phyloP scores from a whole-genome alignment of 2,329 filamentous ascomycete species.

The Hortaea werneckii region DNA sequence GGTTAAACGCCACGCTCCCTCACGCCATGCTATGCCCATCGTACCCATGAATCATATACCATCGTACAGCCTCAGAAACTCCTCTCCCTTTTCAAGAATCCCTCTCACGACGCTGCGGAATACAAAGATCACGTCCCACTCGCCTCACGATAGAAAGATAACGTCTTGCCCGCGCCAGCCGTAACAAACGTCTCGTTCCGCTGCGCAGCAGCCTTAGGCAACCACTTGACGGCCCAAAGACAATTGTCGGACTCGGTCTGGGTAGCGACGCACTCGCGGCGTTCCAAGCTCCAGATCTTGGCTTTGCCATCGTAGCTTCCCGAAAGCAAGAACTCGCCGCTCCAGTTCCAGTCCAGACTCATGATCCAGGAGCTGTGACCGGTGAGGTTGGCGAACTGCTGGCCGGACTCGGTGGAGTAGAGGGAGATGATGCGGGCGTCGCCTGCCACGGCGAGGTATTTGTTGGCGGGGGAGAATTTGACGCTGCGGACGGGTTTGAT shows the following conservation, averaged over 20 bases:
- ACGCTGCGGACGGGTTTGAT: constrained; percentile 78
- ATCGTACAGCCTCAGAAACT: too few relatives aligned
- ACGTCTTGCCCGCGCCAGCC: constrained; percentile 57
- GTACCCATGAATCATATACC: too few relatives aligned
- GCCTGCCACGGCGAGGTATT: constrained; percentile 77
- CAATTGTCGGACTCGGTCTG: constrained; percentile 68
- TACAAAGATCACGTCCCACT: constrained; percentile 48
- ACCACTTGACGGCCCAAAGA: constrained; percentile 75
- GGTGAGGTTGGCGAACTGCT: constrained; percentile 73
- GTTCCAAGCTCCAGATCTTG: constrained; percentile 90
- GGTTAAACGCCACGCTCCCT: too few relatives aligned
- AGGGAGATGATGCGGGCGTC: constrained; percentile 81
- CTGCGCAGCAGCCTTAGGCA: constrained; percentile 53
- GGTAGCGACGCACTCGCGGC: constrained; percentile 76
- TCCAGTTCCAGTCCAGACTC: constrained; percentile 84
- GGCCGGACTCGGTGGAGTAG: constrained; percentile 85
- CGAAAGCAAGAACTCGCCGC: constrained; percentile 81
- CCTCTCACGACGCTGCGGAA: too few relatives aligned
- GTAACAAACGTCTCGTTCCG: constrained; percentile 68
- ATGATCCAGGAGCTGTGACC: constrained; percentile 75
- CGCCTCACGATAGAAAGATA: constrained; percentile 78
- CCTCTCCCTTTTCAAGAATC: too few relatives aligned
- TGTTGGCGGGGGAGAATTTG: constrained; percentile 77
- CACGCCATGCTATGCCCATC: too few relatives aligned
- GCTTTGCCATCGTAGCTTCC: constrained; percentile 82